A percentile compares a stretch with the other conserved stretches of the same genome.
Evolutionary conservation across 164 flowering plant genomes (phyloP).

Genomic region (Tetrastigma voinierianum): DNA sequence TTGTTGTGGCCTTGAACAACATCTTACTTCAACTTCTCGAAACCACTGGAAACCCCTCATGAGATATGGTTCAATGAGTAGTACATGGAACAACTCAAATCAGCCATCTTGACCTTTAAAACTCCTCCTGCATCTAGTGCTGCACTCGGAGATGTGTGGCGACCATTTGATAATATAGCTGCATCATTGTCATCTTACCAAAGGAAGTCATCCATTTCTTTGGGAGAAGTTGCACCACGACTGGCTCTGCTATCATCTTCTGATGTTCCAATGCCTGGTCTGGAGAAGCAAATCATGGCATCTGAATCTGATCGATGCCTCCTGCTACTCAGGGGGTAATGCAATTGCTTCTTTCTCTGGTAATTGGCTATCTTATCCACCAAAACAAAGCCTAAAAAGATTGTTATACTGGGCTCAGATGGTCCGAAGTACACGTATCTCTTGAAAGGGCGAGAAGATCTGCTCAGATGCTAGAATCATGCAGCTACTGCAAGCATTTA

Average conservation of each 20-base stretch:
- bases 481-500: slow-evolving; percentile 93
- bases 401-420: slow-evolving; percentile 83
- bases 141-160: slow-evolving; percentile 90
- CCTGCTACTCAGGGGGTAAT: slow-evolving; percentile 51
- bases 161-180: slow-evolving; percentile 80
- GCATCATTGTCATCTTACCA: slow-evolving; percentile 82
- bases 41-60: slow-evolving; percentile 94
- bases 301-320: slow-evolving; percentile 50
- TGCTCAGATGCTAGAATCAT: slow-evolving; percentile 98
- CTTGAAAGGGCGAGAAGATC: slow-evolving; percentile 92
- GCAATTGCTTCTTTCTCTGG: slow-evolving; percentile 80
- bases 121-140: slow-evolving; percentile 74
- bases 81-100: slow-evolving; percentile 68
- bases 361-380: slow-evolving; percentile 78
- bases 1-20: slow-evolving; percentile 94
- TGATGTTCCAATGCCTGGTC: slow-evolving; percentile 98
- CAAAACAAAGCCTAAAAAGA: slow-evolving; percentile 93
- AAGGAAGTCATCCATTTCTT: slow-evolving; percentile 71
- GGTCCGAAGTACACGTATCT: slow-evolving; percentile 90
- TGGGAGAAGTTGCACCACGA: slow-evolving; percentile 87
- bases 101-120: slow-evolving; percentile 73
- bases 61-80: slow-evolving; percentile 83
- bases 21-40: slow-evolving; percentile 83
- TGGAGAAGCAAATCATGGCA: slow-evolving; percentile 67
- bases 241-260: slow-evolving; percentile 71